Evolutionary conservation across 306 rosid genomes (phyloP).

Genomic region (Cucurbita argyrosperma): DNA sequence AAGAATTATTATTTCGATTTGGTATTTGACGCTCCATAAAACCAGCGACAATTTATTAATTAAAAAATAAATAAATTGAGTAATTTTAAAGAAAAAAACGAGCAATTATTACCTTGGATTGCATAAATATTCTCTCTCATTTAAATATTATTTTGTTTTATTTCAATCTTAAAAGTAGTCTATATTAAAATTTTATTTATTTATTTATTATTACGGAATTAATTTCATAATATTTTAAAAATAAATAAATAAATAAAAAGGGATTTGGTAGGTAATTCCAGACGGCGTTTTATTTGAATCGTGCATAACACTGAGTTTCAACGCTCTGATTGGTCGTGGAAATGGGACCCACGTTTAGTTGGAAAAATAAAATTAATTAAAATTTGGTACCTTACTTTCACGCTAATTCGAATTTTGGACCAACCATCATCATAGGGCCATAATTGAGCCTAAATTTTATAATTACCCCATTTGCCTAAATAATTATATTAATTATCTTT

Average conservation of each 20-base stretch:
- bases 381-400: background rate
- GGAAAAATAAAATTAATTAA: background rate
- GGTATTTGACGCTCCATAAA: background rate
- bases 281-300: background rate
- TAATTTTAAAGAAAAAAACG: background rate
- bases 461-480: background rate
- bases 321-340: background rate
- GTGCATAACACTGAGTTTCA: slow-evolving; percentile 1
- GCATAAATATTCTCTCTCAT: background rate
- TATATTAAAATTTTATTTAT: too few relatives aligned
- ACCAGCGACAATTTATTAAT: background rate
- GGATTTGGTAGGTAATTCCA: background rate
- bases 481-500: background rate
- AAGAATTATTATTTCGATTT: background rate
- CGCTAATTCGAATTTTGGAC: background rate
- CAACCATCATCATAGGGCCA: background rate
- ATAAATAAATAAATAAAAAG: background rate
- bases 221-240: too few relatives aligned
- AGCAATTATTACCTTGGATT: background rate
- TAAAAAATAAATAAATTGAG: background rate
- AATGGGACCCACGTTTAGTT: background rate
- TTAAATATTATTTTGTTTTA: too few relatives aligned
- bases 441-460: background rate
- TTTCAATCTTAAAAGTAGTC: too few relatives aligned
- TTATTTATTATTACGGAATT: too few relatives aligned